Percentiles rank a stretch among this genome's conserved stretches.
phyloP scores from a whole-genome alignment of 495 filamentous ascomycete genomes.

The Penicillium coprophilum region DNA sequence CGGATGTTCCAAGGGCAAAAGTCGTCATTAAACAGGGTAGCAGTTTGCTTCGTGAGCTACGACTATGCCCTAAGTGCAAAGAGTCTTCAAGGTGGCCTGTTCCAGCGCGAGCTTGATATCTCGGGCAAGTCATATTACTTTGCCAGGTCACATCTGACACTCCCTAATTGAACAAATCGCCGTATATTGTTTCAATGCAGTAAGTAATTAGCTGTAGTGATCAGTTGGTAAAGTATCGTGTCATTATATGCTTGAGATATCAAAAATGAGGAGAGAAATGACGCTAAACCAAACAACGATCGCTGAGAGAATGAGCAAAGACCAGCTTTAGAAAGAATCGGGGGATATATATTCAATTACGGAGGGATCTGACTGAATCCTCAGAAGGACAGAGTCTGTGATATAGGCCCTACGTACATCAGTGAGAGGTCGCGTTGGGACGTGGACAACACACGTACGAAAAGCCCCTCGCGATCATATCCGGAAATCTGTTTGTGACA shows the following conservation, averaged over 20 bases:
- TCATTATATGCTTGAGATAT: neutral
- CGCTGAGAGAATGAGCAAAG: neutral
- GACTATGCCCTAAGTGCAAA: no score
- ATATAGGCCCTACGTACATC: neutral
- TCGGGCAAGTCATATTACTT: no score
- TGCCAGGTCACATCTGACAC: no score
- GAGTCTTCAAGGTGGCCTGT: no score
- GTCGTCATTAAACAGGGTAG: no score
- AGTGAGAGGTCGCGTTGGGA: neutral
- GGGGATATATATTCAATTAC: neutral
- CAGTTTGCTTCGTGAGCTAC: no score
- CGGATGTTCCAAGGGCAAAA: no score
- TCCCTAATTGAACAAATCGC: no score
- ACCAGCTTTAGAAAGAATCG: neutral
- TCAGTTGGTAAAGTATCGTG: neutral
- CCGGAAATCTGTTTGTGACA: slow-evolving; percentile 1
- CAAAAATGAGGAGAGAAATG: neutral
- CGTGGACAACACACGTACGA: neutral
- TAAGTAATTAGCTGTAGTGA: no score
- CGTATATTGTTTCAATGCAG: no score
- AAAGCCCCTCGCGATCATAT: slow-evolving; percentile 11
- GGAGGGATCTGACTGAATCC: neutral
- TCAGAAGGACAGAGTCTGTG: neutral
- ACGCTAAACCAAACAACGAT: neutral
- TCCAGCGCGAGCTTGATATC: no score